Conservation (phyloP, 768 basidiomycete species). For the Psilocybe subaeruginosa region DNA sequence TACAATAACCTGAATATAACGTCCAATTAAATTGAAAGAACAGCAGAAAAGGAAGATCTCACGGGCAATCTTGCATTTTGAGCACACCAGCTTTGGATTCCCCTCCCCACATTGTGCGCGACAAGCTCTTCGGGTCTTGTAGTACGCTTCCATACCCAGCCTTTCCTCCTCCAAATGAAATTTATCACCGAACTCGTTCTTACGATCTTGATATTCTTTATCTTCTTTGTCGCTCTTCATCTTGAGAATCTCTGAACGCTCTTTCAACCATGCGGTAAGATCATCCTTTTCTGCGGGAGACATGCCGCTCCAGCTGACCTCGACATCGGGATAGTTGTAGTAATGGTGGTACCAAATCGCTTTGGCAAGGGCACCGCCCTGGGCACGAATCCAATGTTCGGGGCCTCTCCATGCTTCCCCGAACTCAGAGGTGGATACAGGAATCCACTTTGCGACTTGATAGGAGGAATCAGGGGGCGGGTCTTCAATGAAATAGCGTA, state of each 20-base stretch:
- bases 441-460: constrained; percentile 22
- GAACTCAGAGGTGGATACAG: constrained; percentile 23
- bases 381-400: constrained; percentile 25
- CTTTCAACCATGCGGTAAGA: constrained; percentile 16
- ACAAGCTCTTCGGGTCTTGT: constrained; percentile 16
- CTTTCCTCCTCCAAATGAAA: constrained; percentile 5
- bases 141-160: constrained; percentile 7
- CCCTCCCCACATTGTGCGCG: constrained; percentile 27
- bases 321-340: constrained; percentile 14
- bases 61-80: constrained; percentile 26
- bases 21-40: background rate
- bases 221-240: background rate
- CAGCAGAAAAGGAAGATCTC: background rate
- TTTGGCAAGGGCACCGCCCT: constrained; percentile 24
- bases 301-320: constrained; percentile 27
- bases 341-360: constrained; percentile 25
- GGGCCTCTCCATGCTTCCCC: constrained; percentile 23
- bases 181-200: background rate
- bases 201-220: constrained; percentile 8
- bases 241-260: constrained; percentile 9
- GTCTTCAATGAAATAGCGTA: constrained; percentile 19
- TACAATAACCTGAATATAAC: constrained; percentile 23
- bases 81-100: constrained; percentile 22
- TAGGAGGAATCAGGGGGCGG: constrained; percentile 11
- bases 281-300: constrained; percentile 21